Evolutionary conservation across 1,139 yeast genomes (phyloP).

Genomic region (Lodderomyces elongisporus): DNA sequence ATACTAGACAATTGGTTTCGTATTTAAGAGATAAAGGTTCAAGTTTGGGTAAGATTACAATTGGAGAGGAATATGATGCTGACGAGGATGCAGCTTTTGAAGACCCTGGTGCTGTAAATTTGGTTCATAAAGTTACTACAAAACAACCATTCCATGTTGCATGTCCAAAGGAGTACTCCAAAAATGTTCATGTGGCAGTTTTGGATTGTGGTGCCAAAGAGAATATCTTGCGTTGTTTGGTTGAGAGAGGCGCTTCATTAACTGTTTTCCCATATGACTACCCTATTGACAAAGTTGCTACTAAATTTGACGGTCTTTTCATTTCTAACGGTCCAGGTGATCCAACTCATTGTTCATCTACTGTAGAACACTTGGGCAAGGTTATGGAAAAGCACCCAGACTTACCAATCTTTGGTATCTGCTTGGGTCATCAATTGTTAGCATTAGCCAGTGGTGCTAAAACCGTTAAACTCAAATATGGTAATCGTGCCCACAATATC

Average conservation of each 20-base stretch:
- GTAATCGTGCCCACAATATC: slow-evolving; percentile 97
- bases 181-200: slow-evolving; percentile 76
- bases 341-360: slow-evolving; percentile 86
- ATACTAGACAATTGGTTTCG: slow-evolving; percentile 89
- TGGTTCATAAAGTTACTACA: slow-evolving; percentile 92
- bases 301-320: slow-evolving; percentile 89
- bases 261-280: slow-evolving; percentile 96
- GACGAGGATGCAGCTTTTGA: slow-evolving; percentile 88
- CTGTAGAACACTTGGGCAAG: slow-evolving; percentile 69
- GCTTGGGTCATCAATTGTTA: slow-evolving; percentile 93
- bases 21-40: slow-evolving; percentile 95
- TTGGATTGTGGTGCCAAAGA: slow-evolving; percentile 98
- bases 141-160: slow-evolving; percentile 89
- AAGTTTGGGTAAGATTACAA: slow-evolving; percentile 80
- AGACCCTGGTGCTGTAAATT: slow-evolving; percentile 87
- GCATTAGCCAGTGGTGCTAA: slow-evolving; percentile 94
- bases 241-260: slow-evolving; percentile 89
- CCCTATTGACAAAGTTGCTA: slow-evolving; percentile 76
- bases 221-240: slow-evolving; percentile 88
- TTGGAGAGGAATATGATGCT: slow-evolving; percentile 88
- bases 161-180: slow-evolving; percentile 55
- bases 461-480: slow-evolving; percentile 89
- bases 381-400: slow-evolving; percentile 60
- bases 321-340: slow-evolving; percentile 98
- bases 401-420: slow-evolving; percentile 93